Conservation (phyloP, 2,329 filamentous ascomycete species). For the Passalora sequoiae region DNA sequence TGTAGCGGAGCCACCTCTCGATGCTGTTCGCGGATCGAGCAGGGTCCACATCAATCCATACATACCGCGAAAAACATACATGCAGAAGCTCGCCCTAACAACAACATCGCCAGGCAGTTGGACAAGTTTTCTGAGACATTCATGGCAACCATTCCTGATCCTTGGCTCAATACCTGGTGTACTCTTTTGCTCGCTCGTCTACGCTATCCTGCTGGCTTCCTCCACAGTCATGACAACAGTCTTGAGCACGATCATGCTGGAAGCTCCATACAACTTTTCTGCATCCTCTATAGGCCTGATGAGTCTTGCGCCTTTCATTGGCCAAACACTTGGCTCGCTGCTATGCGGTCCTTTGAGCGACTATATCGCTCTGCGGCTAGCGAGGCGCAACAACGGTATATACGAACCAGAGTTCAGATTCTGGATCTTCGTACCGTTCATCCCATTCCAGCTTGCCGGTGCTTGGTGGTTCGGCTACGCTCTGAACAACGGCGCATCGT, state of each 20-base stretch:
- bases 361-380: conserved; percentile 34
- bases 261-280: conserved; percentile 43
- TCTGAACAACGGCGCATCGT: conserved; percentile 24
- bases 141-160: conserved; percentile 36
- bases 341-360: conserved; percentile 46
- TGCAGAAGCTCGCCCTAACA: conserved; percentile 38
- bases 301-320: conserved; percentile 48
- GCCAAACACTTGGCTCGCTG: conserved; percentile 44
- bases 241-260: conserved; percentile 36
- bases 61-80: conserved; percentile 42
- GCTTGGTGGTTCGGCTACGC: conserved; percentile 39
- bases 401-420: conserved; percentile 35
- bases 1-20: conserved; percentile 10
- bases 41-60: conserved; percentile 25
- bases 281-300: conserved; percentile 48
- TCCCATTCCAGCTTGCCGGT: conserved; percentile 30
- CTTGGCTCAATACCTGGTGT: conserved; percentile 40
- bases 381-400: conserved; percentile 33
- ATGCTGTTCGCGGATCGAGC: conserved; percentile 18
- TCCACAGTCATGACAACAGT: conserved; percentile 37
- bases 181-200: conserved; percentile 34
- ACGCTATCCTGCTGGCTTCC: conserved; percentile 38
- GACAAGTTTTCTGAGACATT: conserved; percentile 32
- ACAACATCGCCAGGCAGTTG: conserved; percentile 30
- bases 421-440: conserved; percentile 33